phyloP scores from a whole-genome alignment of 331 rosid genomes.

The Spiraea crenata region DNA sequence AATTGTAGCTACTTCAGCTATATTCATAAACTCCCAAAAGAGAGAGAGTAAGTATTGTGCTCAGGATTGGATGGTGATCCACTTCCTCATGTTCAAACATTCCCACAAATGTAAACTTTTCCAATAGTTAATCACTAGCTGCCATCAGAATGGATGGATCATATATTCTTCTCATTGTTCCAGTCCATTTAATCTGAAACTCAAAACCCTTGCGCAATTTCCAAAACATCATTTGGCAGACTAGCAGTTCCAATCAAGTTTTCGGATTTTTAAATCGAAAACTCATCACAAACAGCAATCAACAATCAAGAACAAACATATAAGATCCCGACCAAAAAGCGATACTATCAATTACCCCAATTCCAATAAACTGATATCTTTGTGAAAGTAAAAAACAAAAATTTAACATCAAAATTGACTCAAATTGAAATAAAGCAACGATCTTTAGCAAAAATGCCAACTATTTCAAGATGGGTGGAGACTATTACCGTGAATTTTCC shows the following conservation, averaged over 20 bases:
- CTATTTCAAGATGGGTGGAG: neutral
- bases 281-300: neutral
- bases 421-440: neutral
- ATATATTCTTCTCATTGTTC: conserved; percentile 19
- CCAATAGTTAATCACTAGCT: neutral
- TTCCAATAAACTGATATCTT: neutral
- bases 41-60: neutral
- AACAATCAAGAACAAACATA: neutral
- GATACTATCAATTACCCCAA: neutral
- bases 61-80: neutral
- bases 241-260: conserved; percentile 15
- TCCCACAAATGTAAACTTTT: neutral
- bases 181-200: conserved; percentile 20
- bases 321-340: neutral
- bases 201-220: conserved; percentile 36
- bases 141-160: conserved; percentile 36
- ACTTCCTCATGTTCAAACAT: neutral
- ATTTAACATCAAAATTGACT: neutral
- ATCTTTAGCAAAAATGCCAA: neutral
- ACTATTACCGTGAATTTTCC: neutral
- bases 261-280: neutral
- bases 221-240: conserved; percentile 33
- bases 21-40: neutral
- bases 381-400: neutral
- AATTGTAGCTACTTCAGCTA: neutral